Evolutionary conservation across 805 yeast genomes (phyloP).

Genomic region (Brettanomyces sp.): DNA sequence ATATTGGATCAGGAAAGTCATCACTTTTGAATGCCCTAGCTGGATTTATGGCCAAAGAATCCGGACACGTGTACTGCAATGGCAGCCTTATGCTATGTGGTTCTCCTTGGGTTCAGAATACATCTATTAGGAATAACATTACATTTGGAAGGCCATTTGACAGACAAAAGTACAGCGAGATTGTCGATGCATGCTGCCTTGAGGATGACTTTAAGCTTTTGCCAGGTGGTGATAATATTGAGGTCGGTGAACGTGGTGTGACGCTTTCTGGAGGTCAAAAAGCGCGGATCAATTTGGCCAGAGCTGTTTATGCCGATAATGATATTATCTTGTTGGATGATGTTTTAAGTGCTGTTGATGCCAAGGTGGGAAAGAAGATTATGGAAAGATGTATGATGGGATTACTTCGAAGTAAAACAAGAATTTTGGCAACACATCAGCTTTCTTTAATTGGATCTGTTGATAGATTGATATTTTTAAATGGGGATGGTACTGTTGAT

Average conservation of each 20-base stretch:
- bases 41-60: slow-evolving; percentile 54
- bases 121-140: slow-evolving; percentile 68
- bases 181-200: slow-evolving; percentile 60
- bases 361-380: slow-evolving; percentile 54
- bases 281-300: slow-evolving; percentile 62
- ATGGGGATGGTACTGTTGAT: slow-evolving; percentile 52
- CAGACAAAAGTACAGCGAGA: slow-evolving; percentile 38
- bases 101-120: slow-evolving; percentile 76
- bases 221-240: slow-evolving; percentile 69
- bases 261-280: slow-evolving; percentile 87
- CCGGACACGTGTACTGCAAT: slow-evolving; percentile 42
- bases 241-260: slow-evolving; percentile 80
- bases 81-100: slow-evolving; percentile 52
- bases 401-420: slow-evolving; percentile 45
- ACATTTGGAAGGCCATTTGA: slow-evolving; percentile 53
- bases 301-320: slow-evolving; percentile 56
- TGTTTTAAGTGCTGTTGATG: slow-evolving; percentile 62
- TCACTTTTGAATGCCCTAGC: slow-evolving; percentile 62
- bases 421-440: slow-evolving; percentile 80
- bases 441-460: slow-evolving; percentile 61
- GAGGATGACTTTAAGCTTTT: slow-evolving; percentile 54
- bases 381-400: slow-evolving; percentile 56
- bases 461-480: slow-evolving; percentile 58
- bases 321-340: slow-evolving; percentile 58
- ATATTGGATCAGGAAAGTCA: slow-evolving; percentile 60